phyloP scores from a whole-genome alignment of 2,329 filamentous ascomycete genomes.

The Xenoacremonium recifei region DNA sequence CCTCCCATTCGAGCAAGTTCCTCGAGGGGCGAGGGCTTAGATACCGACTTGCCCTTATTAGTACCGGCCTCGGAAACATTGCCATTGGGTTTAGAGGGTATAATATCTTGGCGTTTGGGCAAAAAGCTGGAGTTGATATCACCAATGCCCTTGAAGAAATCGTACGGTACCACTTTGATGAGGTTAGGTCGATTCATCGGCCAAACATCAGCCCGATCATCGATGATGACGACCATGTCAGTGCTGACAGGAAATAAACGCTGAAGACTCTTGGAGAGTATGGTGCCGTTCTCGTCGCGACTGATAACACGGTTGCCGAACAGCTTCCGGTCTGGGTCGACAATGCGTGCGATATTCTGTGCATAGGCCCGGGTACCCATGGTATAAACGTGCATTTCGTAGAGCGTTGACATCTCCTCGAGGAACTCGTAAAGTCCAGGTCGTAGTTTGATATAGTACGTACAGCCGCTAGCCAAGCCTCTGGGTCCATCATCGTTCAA shows the following conservation, averaged over 20 bases:
- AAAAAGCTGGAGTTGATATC: constrained; percentile 98
- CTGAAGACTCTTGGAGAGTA: constrained; percentile 86
- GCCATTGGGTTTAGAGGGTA: constrained; percentile 34
- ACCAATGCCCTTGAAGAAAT: constrained; percentile 97
- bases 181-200: constrained; percentile 84
- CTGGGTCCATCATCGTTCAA: constrained; percentile 80
- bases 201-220: constrained; percentile 96
- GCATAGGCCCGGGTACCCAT: constrained; percentile 99
- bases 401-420: constrained; percentile 72
- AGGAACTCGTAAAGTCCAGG: constrained; percentile 83
- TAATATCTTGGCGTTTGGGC: constrained; percentile 67
- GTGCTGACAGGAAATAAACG: constrained; percentile 94
- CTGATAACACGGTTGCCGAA: constrained; percentile 96
- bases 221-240: constrained; percentile 99
- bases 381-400: constrained; percentile 97
- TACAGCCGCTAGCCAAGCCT: constrained; percentile 69
- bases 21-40: constrained; percentile 56
- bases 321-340: constrained; percentile 84
- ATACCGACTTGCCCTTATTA: constrained; percentile 8
- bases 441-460: constrained; percentile 98
- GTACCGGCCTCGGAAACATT: constrained; percentile 8
- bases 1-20: constrained; percentile 74
- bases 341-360: constrained; percentile 83
- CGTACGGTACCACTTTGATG: constrained; percentile 91
- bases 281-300: constrained; percentile 92